Base-by-base conservation (phyloP, 768 basidiomycete genomes). In the Psilocybe sp. region DNA sequence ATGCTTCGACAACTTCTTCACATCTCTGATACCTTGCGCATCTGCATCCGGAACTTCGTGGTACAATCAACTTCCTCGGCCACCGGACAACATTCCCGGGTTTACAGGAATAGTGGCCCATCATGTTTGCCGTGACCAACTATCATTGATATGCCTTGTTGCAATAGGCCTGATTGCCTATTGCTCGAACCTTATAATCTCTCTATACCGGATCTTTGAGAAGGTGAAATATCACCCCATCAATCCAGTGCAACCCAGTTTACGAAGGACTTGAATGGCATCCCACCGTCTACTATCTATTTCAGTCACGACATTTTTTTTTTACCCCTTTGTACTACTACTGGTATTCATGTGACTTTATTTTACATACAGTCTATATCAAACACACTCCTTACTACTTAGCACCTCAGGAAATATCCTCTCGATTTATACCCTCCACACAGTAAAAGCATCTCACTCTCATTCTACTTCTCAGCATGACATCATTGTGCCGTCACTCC, bases 1-100 rank as follows among this genome's bases (percentile, higher is more conserved):
- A 46, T 84, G 81, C 54, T 92, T 95, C 69, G 91, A 95, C 75
- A 92, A 96, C 62, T 92, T 85, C 68, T 92, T 94, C 71, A 94
- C 92, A 4, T 89, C 91, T 3, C 71, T 83, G 18, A 79, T 95
- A 40, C 85, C 88, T 31, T 96, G 93, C 59, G 80, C 87, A 0
- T 72, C 84, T 3, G 59, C 69, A 4, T 76, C 77, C 15, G 71
- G 68, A 35, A 83, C 75, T 13, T 74, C 82, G 15, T 94, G 91
- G 91, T 93, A 92, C 64, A 85, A 80, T 61, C 58, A 81, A 47
- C 63, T 91, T 8, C 74, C 80, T n/a, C 78, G 80, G 16, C 78
- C 84, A 8, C 56, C 70, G 3, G 69, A 69, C 44, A 57, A 71
- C 40, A 54, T 79, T 15, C 76, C 76, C 23, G 68, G 66, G 13